Evolutionary conservation across 208 protist genomes (phyloP), one percentile per base, ranked within the genome.

Genomic region (Phytomonas francai): DNA sequence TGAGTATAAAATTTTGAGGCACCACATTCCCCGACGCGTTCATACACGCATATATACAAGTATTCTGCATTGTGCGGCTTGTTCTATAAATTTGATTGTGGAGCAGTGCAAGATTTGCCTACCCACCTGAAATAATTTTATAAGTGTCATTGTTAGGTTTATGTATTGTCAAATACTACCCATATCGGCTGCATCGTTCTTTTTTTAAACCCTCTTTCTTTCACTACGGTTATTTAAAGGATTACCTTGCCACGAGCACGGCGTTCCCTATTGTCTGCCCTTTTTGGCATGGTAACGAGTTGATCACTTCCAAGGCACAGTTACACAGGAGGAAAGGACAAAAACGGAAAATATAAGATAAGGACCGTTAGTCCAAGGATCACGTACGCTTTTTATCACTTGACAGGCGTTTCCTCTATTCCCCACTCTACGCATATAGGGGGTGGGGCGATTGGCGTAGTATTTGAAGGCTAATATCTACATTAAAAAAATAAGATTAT

Each of bases 391-490:
- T 61, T 28, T 61, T 61, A 16, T 33, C 8, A 34, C 12, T 30
- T 30, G 28, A 33, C 2, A 3, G 12, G 16, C 57, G 7, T 33
- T 61, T 19, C 4, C 57, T 29, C 22, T 28, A 3, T 1, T 19
- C 4, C 14, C 31, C 27, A 5, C 33, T 19, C 25, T 19, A 66
- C 68, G 54, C 14, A 65, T 65, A 19, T 73, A 27, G 4, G 78
- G 78, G 64, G 78, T 83, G 60, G 77, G 89, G 73, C 77, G 76
- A 70, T 76, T 93, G 11, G 83, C 83, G 9, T 30, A 89, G 42
- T 93, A 88, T 77, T 63, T 93, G 25, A 3, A 49, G 12, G 9
- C 12, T 49, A 49, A 49, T 19, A 6, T 22, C 4, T 22, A 9
- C 12, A 19, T 30, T 27, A 60, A 28, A 58, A 12, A 28, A 56